Conservation (phyloP, 2,329 filamentous ascomycete genomes). For the Ceratocystis destructans region DNA sequence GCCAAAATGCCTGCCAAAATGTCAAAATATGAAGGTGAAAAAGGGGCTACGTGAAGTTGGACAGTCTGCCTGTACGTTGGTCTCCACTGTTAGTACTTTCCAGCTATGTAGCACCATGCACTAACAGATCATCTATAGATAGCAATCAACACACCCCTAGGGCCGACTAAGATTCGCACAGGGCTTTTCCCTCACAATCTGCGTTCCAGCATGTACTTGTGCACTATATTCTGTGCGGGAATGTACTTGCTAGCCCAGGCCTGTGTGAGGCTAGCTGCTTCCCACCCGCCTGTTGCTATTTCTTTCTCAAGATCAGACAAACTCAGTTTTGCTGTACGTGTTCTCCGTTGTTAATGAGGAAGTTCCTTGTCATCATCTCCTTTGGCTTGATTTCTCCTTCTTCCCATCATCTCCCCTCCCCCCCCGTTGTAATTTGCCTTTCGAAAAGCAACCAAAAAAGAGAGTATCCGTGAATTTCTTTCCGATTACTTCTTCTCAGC, state of each 20-base stretch:
- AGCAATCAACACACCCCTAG: not conserved
- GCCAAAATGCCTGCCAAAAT: not conserved
- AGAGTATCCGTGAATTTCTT: not conserved
- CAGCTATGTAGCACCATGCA: not conserved
- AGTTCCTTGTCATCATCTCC: not conserved
- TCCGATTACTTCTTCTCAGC: not conserved
- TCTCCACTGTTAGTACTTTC: not conserved
- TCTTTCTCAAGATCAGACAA: not conserved
- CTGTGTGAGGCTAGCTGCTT: not conserved
- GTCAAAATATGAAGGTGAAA: not conserved
- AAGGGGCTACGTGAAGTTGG: not conserved
- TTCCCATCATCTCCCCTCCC: not conserved
- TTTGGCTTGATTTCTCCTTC: not conserved
- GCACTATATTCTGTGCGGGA: not conserved
- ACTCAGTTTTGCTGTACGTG: slow-evolving; percentile 2
- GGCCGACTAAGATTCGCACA: not conserved
- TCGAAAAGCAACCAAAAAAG: not conserved
- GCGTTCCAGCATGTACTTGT: not conserved
- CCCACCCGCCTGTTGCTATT: not conserved
- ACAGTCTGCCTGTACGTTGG: not conserved
- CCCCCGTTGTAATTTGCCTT: not conserved
- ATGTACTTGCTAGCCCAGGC: not conserved
- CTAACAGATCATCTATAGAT: not conserved
- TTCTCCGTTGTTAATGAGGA: slow-evolving; percentile 4
- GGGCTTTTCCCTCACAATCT: not conserved